Evolutionary conservation across 805 yeast species (phyloP), one percentile per base, ranked within the genome.

Genomic region (Starmera amethionina): DNA sequence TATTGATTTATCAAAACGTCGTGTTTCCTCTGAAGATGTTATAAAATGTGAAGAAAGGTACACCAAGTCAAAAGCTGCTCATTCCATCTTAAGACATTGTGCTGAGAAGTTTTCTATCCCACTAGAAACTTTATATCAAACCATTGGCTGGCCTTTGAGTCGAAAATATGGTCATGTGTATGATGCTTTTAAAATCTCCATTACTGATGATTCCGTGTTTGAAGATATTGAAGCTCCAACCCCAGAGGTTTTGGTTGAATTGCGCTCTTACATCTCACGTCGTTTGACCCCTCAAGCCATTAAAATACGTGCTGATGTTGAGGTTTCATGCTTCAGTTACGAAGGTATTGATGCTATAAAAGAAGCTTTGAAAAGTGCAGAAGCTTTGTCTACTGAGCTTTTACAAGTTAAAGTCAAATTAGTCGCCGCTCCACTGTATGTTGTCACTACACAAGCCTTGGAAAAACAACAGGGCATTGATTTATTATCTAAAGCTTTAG

Each of bases 321-420:
- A 90, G 65, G 97, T 93, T 35, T 87, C 97, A 12, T 93, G 98
- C 63, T 93, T 90, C 68, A 74, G 89, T 45, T 93, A 93, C 64
- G 97, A 93, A 64, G 98, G 98, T 62, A 87, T 93, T 51, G 96
- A 89, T 60, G 98, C 98, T 49, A 89, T 93, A 59, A 90, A 89
- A 65, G 72, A 72, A 42, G 95, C 98, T 19, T 75, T 93, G 49
- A 70, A 73, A 48, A 83, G 89, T 19, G 97, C 96, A 41, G 97
- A 90, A 68, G 75, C 70, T 8, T 65, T 83, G 38, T 75, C 90
- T 49, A 83, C 88, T 32, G 96, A 87, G 54, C 79, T 77, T 43
- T 79, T 84, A 71, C 89, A 86, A 58, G 82, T 93, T 55, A 89
- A 86, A 64, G 96, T 88, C 53, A 87, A 88, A 66, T 75, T 93